phyloP scores from a whole-genome alignment of 257 asterid genomes.

The Sherardia arvensis region DNA sequence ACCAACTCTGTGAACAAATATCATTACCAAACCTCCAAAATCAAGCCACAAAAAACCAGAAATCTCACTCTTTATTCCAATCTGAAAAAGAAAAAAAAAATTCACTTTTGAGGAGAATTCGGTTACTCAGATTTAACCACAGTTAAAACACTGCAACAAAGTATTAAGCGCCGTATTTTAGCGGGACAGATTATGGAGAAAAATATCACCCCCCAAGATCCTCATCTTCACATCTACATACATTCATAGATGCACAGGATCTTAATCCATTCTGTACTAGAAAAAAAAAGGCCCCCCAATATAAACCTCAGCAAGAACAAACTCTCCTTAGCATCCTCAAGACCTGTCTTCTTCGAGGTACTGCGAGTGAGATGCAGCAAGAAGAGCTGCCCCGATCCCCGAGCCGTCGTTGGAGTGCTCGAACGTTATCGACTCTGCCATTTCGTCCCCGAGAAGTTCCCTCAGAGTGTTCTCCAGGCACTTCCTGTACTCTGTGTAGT shows the following conservation, averaged over 20 bases:
- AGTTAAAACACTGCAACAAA: not conserved
- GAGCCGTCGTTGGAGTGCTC: constrained; percentile 82
- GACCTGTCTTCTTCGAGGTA: constrained; percentile 26
- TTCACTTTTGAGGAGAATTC: not conserved
- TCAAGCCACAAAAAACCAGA: too few species aligned
- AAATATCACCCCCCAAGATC: not conserved
- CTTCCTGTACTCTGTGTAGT: constrained; percentile 50
- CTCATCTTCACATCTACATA: constrained; percentile 4
- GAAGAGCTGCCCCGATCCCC: constrained; percentile 85
- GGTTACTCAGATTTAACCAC: not conserved
- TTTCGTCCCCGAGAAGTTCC: constrained; percentile 50
- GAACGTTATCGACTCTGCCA: constrained; percentile 26
- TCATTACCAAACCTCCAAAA: too few species aligned
- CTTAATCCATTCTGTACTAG: not conserved
- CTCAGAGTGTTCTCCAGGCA: constrained; percentile 44
- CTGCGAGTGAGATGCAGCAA: constrained; percentile 67
- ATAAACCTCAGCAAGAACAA: not conserved
- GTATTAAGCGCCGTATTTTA: not conserved
- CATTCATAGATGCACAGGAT: not conserved
- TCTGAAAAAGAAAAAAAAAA: too few species aligned
- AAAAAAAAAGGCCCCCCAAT: not conserved
- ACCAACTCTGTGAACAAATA: too few species aligned
- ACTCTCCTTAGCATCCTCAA: constrained; percentile 10
- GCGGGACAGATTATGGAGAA: constrained; percentile 1
- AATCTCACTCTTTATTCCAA: not conserved